Evolutionary conservation across 179 eudicot species (phyloP), one percentile per base, ranked within the genome.

Genomic region (Spinacia oleracea): DNA sequence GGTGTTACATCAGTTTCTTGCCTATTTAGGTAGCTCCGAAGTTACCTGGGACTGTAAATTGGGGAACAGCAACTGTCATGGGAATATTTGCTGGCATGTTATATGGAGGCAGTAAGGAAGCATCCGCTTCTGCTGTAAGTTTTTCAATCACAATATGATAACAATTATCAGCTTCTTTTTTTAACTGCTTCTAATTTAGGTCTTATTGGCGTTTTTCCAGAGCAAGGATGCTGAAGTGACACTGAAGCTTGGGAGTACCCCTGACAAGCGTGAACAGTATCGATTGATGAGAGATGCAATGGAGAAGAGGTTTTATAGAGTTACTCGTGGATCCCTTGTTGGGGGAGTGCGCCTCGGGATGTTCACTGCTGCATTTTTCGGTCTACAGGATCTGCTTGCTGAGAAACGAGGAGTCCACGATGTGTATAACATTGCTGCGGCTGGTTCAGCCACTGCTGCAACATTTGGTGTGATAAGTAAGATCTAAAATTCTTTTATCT

Each of bases 191-290:
- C 6, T 43, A 7, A 21, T 46, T 78, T 53, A 81, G 65, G 68
- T 42, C 11, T 67, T 73, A 38, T 42, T 48, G 31, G 48, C 40
- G 27, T 78, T 38, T 72, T 87, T 43, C 27, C 83, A 96, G 98
- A 94, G 97, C 85, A 94, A 96, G 89, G 99, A 96, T 89, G 99
- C 97, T 74, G 98, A 92, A 81, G 98, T 96, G 66, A 89, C 92
- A 85, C 81, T 96, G 85, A 96, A 96, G 89, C 99, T 96, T 69
- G 99, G 99, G 74, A 92, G 99, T 84, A 96, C 98, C n/a, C 81
- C 96, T 1, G 99, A 96, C 86, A 96, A 96, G 87, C 94, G 98
- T 70, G 97, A 94, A 83, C 99, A 96, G 82, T 85, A 96, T 83
- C 91, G 98, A 76, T 75, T 96, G 65, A 96, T 96, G 98, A 89